These are phyloP conservation scores for Hypsizygus ulmarius DNA, from an alignment of 1,284 basidiomycete species.

Conservation along the genomic window DNA sequence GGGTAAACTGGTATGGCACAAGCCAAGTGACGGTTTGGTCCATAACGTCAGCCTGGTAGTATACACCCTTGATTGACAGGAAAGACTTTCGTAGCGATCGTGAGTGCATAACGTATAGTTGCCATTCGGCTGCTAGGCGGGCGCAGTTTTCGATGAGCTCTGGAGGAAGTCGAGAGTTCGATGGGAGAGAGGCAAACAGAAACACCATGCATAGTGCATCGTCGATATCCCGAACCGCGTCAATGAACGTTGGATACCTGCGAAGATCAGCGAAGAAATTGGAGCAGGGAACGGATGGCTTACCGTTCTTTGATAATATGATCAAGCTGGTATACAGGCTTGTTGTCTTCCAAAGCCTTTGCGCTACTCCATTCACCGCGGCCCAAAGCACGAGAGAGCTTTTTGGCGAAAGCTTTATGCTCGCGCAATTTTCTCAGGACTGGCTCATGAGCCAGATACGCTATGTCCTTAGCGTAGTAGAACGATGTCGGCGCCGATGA, in stretches of 20 bases:
- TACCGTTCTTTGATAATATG: conserved; percentile 98
- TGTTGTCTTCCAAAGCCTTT: conserved; percentile 92
- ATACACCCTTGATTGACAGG: conserved; percentile 97
- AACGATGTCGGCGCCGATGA: conserved; percentile 96
- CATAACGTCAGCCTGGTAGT: conserved; percentile 95
- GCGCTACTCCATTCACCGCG: conserved; percentile 94
- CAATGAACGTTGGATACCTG: conserved; percentile 96
- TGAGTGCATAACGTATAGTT: conserved; percentile 93
- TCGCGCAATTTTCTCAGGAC: conserved; percentile 94
- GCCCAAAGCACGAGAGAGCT: conserved; percentile 90
- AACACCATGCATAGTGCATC: conserved; percentile 96
- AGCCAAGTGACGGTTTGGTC: conserved; percentile 96
- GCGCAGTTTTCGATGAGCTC: conserved; percentile 90
- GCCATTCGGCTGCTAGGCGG: conserved; percentile 89
- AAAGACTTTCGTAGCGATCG: conserved; percentile 88
- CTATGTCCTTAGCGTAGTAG: conserved; percentile 98
- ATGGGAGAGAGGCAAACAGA: conserved; percentile 89
- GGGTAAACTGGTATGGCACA: conserved; percentile 97
- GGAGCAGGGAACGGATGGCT: conserved; percentile 19
- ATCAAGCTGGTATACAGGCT: conserved; percentile 86
- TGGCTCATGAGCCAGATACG: conserved; percentile 96
- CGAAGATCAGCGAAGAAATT: conserved; percentile 13
- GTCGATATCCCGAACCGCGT: conserved; percentile 95
- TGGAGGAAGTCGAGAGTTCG: conserved; percentile 77
- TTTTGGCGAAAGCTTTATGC: conserved; percentile 99